Percentiles rank a stretch among this genome's conserved stretches.
Conservation (phyloP, 176 grass and related monocot genomes). For the Avena atlantica region DNA sequence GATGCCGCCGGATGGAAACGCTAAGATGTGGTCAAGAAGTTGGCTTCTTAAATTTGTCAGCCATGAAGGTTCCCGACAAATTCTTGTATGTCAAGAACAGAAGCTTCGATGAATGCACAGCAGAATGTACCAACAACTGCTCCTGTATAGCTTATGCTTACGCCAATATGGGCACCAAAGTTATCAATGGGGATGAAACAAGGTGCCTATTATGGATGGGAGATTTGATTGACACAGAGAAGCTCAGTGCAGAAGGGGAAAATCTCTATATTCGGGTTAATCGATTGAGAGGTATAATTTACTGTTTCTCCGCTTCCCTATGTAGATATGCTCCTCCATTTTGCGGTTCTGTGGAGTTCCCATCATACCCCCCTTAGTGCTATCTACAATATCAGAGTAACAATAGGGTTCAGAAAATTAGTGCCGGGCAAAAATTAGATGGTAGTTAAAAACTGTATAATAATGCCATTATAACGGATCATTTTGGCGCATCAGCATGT, state of each 20-base stretch:
- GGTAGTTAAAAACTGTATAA: background rate
- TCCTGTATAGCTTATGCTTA: conserved; percentile 56
- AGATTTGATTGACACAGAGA: conserved; percentile 52
- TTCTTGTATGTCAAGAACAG: conserved; percentile 27
- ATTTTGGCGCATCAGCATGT: conserved; percentile 2
- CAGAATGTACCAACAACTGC: conserved; percentile 51
- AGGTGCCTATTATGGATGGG: conserved; percentile 55
- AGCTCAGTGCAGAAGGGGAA: conserved; percentile 14
- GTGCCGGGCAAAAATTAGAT: background rate
- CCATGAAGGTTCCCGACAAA: conserved; percentile 47
- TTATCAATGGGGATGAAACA: conserved; percentile 34
- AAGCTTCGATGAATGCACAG: conserved; percentile 38
- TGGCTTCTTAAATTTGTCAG: conserved; percentile 29
- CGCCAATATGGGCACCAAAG: background rate
- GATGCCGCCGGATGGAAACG: conserved; percentile 41
- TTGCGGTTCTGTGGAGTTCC: background rate
- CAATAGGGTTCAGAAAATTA: background rate
- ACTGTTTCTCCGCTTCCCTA: background rate
- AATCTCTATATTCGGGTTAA: conserved; percentile 54
- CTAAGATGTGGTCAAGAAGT: conserved; percentile 30
- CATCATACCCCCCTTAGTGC: background rate
- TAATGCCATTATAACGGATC: background rate
- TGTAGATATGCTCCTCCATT: background rate
- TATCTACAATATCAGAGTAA: conserved; percentile 10
- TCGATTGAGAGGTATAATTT: conserved; percentile 33